Evolutionary conservation across 257 asterid species (phyloP), one percentile per base, ranked within the genome.

Genomic region (Solanum corneliomulleri): DNA sequence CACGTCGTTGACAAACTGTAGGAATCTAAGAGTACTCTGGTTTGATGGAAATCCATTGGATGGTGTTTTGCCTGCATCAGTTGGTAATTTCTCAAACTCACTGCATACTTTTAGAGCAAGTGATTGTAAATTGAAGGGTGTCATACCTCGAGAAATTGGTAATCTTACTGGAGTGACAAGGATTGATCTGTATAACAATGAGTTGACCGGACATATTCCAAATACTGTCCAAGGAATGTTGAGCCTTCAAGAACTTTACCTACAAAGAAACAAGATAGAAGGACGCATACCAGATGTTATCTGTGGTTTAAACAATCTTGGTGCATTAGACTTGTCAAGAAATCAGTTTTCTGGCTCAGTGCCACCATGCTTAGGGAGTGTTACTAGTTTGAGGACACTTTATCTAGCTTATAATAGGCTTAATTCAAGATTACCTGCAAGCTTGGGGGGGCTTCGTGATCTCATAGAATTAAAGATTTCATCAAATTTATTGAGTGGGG

Each of bases 81-180:
- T 86, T 72, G 88, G 72, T 18, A 86, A 86, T 71, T 72, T 86
- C 7, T 72, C 88, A 6, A 23, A 47, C 23, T 42, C 82, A 16
- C 33, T 70, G 5, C 27, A 69, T 7, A 47, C 1, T 9, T 70
- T 39, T 29, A 6, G 0, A 31, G 66, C 14, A 80, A 1, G 1
- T 4, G 3, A 1, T 27, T 45, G 41, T 47, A 52, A 52, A 20
- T 2, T 80, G 5, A 80, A 31, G 27, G 85, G 68, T 0, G 1
- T 1, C 62, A 47, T 80, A 3, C 69, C 69, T 60, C 14, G 14
- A 21, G 69, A 60, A n/a, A 64, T 64, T 11, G 33, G 71, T 64
- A 64, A 64, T 64, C 71, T 64, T 2, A 64, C 33, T 0, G 71
- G 71, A 10, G 16, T n/a, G 33, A 64, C 4, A 64, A 11, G 18